phyloP scores from a whole-genome alignment of 2,329 filamentous ascomycete species.

The Sporothrix luriei region DNA sequence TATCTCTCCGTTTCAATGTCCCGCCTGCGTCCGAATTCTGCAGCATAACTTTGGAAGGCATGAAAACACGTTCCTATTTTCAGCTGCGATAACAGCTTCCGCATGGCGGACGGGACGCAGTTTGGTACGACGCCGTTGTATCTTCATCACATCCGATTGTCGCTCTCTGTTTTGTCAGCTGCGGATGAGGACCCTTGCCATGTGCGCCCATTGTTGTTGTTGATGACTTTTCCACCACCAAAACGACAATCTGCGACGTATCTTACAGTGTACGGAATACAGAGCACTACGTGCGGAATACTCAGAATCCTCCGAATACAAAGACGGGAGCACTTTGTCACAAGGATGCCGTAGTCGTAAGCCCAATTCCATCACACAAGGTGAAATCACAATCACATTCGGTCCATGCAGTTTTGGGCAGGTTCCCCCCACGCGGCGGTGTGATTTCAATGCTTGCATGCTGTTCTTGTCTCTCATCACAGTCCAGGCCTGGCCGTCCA shows the following conservation, averaged over 20 bases:
- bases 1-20: too few relatives aligned
- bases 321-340: not conserved
- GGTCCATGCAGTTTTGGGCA: conserved; percentile 12
- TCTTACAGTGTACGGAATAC: too few relatives aligned
- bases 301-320: not conserved
- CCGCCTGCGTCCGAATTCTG: not conserved
- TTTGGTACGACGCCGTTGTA: conserved; percentile 5
- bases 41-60: not conserved
- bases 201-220: not conserved
- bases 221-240: conserved; percentile 7
- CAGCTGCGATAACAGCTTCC: not conserved
- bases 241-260: not conserved
- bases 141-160: conserved; percentile 24
- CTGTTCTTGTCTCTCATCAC: conserved; percentile 13
- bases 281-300: too few relatives aligned
- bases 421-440: conserved; percentile 23
- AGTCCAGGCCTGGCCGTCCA: not conserved
- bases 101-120: not conserved
- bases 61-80: conserved; percentile 19
- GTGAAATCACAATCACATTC: conserved; percentile 1
- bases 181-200: conserved; percentile 7
- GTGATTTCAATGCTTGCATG: not conserved
- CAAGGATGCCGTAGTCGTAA: not conserved
- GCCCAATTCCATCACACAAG: not conserved
- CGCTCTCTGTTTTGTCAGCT: not conserved